These are phyloP conservation scores for Verticillium klebahnii DNA, from an alignment of 2,329 filamentous ascomycete genomes.

Conservation along the genomic window DNA sequence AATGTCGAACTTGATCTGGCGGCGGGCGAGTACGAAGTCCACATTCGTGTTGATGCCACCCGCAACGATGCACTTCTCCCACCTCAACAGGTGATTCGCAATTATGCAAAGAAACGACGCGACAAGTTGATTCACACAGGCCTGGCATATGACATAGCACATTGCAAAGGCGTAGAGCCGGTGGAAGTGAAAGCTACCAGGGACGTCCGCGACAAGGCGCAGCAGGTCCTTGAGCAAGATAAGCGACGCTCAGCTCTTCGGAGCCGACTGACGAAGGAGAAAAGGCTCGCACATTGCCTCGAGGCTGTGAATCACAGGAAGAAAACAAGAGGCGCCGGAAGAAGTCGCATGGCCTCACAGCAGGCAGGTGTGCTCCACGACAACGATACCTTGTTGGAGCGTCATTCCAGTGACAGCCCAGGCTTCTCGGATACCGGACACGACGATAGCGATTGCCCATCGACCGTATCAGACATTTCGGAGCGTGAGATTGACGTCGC, in stretches of 20 bases:
- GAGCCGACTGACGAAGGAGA: constrained; percentile 37
- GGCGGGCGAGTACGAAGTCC: constrained; percentile 68
- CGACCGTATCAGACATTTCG: constrained; percentile 32
- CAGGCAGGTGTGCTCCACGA: not conserved
- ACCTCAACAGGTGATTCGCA: constrained; percentile 64
- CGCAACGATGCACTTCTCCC: constrained; percentile 44
- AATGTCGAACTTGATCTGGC: constrained; percentile 73
- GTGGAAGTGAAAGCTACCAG: constrained; percentile 40
- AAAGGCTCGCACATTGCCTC: constrained; percentile 29
- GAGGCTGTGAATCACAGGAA: constrained; percentile 30
- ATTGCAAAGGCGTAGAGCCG: constrained; percentile 46
- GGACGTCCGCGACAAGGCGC: constrained; percentile 38
- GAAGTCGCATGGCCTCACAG: constrained; percentile 5
- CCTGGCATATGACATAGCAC: constrained; percentile 65
- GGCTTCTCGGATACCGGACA: constrained; percentile 15
- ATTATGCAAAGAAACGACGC: constrained; percentile 55
- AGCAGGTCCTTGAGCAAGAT: constrained; percentile 19
- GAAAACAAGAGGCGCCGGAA: constrained; percentile 16
- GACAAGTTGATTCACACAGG: constrained; percentile 73
- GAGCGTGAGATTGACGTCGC: constrained; percentile 31
- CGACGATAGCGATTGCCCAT: constrained; percentile 22
- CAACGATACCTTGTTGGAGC: not conserved
- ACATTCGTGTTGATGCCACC: constrained; percentile 68
- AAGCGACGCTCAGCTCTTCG: constrained; percentile 28
- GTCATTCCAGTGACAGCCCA: not conserved